phyloP scores from a whole-genome alignment of 257 asterid species.

The Solanum medicagineum region DNA sequence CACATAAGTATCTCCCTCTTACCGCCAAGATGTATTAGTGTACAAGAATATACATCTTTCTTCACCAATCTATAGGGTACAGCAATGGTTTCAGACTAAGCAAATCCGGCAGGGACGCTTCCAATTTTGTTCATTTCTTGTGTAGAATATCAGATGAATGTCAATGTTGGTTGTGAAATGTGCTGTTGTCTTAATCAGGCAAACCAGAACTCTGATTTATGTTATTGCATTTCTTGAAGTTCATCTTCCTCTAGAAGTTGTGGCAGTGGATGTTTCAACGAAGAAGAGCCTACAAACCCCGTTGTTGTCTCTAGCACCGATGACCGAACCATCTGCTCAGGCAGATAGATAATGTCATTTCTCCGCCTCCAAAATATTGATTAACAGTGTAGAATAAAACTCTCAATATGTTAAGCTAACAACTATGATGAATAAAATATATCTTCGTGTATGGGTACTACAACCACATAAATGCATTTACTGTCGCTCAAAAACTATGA shows the following conservation, averaged over 20 bases:
- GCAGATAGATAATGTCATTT: not conserved
- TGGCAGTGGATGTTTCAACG: slow-evolving; percentile 19
- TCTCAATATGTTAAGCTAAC: not conserved
- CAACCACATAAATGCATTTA: not conserved
- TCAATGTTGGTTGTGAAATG: not conserved
- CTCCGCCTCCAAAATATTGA: not conserved
- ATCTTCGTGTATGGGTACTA: not conserved
- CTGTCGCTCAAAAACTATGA: not conserved
- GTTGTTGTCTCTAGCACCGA: slow-evolving; percentile 34
- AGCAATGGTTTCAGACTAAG: not conserved
- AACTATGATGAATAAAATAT: not conserved
- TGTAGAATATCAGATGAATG: not conserved
- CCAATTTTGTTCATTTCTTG: not conserved
- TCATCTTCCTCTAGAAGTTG: slow-evolving; percentile 39
- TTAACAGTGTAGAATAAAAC: not conserved
- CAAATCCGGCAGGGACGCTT: not conserved
- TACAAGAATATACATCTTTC: not conserved
- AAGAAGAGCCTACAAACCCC: slow-evolving; percentile 33
- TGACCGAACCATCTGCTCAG: slow-evolving; percentile 65
- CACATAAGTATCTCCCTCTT: not conserved
- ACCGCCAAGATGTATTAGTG: not conserved
- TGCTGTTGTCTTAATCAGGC: not conserved
- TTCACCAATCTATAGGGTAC: not conserved
- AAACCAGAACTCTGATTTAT: not conserved
- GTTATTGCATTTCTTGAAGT: slow-evolving; percentile 35